Evolutionary conservation across 352 stramenopile species (phyloP).

Genomic region (Pythium apleroticum): DNA sequence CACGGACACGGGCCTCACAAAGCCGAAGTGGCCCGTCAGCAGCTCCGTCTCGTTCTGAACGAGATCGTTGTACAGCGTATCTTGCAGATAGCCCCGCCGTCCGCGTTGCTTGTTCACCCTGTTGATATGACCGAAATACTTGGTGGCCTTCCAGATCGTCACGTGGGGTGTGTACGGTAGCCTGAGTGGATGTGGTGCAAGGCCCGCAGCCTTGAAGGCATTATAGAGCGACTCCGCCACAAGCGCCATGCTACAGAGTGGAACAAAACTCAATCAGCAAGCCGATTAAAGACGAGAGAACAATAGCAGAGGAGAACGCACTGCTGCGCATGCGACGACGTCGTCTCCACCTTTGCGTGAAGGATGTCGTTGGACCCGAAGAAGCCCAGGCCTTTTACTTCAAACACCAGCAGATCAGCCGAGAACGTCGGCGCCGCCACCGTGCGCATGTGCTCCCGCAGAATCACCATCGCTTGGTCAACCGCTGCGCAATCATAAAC

Average conservation of each 20-base stretch:
- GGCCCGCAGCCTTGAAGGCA: slow-evolving; percentile 25
- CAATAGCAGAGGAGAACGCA: neutral
- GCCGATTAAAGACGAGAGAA: too few species aligned
- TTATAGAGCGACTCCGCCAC: slow-evolving; percentile 34
- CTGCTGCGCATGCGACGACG: neutral
- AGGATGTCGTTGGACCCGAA: slow-evolving; percentile 44
- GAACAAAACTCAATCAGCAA: neutral
- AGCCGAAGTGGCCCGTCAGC: slow-evolving; percentile 17
- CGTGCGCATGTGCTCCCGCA: slow-evolving; percentile 8
- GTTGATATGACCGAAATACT: slow-evolving; percentile 28
- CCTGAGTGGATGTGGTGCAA: slow-evolving; percentile 29
- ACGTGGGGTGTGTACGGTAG: slow-evolving; percentile 40
- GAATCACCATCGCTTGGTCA: slow-evolving; percentile 8
- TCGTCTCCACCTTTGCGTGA: slow-evolving; percentile 20
- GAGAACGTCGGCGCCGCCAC: slow-evolving; percentile 9
- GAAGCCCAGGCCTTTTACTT: slow-evolving; percentile 35
- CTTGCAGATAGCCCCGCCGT: slow-evolving; percentile 26
- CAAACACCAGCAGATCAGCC: slow-evolving; percentile 18
- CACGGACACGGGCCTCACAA: slow-evolving; percentile 25
- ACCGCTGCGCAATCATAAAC: slow-evolving; percentile 9
- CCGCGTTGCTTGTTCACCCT: slow-evolving; percentile 27
- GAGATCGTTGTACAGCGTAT: slow-evolving; percentile 31
- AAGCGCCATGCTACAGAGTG: slow-evolving; percentile 25
- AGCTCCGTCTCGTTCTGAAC: neutral
- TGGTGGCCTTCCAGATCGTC: slow-evolving; percentile 50